Conservation (phyloP, 2,329 filamentous ascomycete species). For the Aspergillus spinulosporus region DNA sequence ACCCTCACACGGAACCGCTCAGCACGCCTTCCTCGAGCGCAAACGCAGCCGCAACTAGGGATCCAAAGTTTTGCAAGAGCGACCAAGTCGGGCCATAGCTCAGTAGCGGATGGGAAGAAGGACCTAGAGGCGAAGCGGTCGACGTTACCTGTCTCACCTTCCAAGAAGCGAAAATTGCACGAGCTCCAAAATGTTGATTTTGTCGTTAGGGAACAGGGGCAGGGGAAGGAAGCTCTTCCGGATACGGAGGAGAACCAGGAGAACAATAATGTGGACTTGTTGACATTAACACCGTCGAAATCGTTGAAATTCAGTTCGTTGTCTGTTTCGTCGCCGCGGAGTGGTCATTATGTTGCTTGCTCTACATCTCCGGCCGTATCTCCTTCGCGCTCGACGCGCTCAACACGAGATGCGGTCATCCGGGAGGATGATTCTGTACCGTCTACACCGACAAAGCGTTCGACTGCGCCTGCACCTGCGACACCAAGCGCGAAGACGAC, state of each 20-base stretch:
- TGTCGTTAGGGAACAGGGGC: conserved; percentile 13
- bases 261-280: background rate
- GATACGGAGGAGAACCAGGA: conserved; percentile 25
- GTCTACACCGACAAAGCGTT: conserved; percentile 30
- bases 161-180: conserved; percentile 44
- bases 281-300: conserved; percentile 37
- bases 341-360: conserved; percentile 26
- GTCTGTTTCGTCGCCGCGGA: conserved; percentile 35
- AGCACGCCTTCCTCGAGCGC: conserved; percentile 32
- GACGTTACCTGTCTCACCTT: conserved; percentile 34
- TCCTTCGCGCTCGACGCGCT: conserved; percentile 13
- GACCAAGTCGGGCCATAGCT: conserved; percentile 39
- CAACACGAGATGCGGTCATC: background rate
- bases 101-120: conserved; percentile 35
- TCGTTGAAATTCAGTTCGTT: conserved; percentile 28
- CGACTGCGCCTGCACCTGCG: background rate
- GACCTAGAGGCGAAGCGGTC: conserved; percentile 1
- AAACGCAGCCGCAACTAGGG: conserved; percentile 33
- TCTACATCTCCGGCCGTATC: conserved; percentile 8
- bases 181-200: conserved; percentile 37
- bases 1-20: conserved; percentile 13
- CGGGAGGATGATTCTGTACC: conserved; percentile 13
- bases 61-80: conserved; percentile 48
- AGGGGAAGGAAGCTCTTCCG: background rate
- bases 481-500: background rate